phyloP scores from a whole-genome alignment of 495 filamentous ascomycete genomes.

The Penicillium argentinense region DNA sequence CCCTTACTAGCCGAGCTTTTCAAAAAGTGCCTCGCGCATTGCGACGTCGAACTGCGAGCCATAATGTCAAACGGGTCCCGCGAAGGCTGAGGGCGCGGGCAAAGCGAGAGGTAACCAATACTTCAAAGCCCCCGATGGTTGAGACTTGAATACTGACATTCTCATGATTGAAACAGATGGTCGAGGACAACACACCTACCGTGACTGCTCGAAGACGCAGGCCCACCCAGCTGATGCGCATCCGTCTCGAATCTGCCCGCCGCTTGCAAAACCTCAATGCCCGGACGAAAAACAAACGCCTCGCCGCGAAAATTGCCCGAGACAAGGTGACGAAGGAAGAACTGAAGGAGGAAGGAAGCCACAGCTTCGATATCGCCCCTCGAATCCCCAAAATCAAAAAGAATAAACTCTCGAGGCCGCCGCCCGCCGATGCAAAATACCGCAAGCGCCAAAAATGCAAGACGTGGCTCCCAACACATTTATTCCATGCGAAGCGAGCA shows the following conservation, averaged over 20 bases:
- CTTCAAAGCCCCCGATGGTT: no score
- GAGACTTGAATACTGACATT: background rate
- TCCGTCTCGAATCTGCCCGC: conserved; percentile 82
- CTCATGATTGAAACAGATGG: conserved; percentile 53
- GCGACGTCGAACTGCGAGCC: conserved; percentile 84
- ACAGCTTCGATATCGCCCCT: conserved; percentile 41
- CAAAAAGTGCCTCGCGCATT: conserved; percentile 84
- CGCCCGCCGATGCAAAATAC: conserved; percentile 66
- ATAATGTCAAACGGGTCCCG: conserved; percentile 92
- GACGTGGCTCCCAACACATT: conserved; percentile 91
- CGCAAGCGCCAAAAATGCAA: conserved; percentile 85
- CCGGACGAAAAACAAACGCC: conserved; percentile 52
- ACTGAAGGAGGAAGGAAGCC: conserved; percentile 35
- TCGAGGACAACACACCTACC: conserved; percentile 88
- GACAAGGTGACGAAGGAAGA: conserved; percentile 32
- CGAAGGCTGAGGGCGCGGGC: conserved; percentile 70
- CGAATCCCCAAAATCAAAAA: conserved; percentile 69
- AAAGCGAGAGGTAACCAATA: conserved; percentile 71
- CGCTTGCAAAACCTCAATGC: conserved; percentile 63
- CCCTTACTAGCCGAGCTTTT: conserved; percentile 73
- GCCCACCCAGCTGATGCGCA: conserved; percentile 65
- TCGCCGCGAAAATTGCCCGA: conserved; percentile 20
- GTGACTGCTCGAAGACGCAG: conserved; percentile 70
- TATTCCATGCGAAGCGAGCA: conserved; percentile 91
- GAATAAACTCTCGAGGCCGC: conserved; percentile 65